Evolutionary conservation across 2,329 filamentous ascomycete genomes (phyloP), one percentile per base, ranked within the genome.

Genomic region (Moelleriella libera): DNA sequence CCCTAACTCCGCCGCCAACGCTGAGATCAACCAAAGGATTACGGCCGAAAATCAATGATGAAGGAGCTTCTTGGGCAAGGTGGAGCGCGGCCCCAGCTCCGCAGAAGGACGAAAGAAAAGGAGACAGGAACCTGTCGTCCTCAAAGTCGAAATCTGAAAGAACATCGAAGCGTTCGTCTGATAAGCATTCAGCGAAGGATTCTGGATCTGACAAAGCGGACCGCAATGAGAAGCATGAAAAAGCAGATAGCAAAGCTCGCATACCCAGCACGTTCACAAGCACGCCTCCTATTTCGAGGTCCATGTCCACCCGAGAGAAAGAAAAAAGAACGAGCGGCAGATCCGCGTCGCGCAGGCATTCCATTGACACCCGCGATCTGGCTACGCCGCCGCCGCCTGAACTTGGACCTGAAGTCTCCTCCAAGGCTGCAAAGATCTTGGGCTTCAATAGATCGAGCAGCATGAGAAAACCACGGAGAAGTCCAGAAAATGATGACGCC

Each of bases 401-500:
- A 31, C 78, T 83, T 32, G 67, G 72, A 41, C 72, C 73, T 3
- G 75, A 78, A 46, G 74, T 87, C 58, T 75, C 82, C 6, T 74
- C 79, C 43, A 94, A 94, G 63, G 87, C 86, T 30, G 85, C 86
- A 32, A 88, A 82, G 63, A 65, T 90, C 46, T 78, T 92, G 2
- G 78, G 88, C 68, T 54, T 76, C 29, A 69, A 69, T 41, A 66
- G 64, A 47, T 61, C 64, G 11, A 59, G 57, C 42, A 64, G 63
- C 52, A 68, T 62, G 52, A 67, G 63, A 46, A 68, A 75, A 60
- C 55, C 60, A 32, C 73, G 74, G 48, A 78, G 70, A 52, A 40
- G 50, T 6, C 61, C 62, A 9, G 67, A 69, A 10, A 70, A 77
- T 6, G 71, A 75, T 30, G 74, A 78, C 41, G 64, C 72, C 43